Conservation (phyloP, 139 green algal species). For the Chlorella sp. region DNA sequence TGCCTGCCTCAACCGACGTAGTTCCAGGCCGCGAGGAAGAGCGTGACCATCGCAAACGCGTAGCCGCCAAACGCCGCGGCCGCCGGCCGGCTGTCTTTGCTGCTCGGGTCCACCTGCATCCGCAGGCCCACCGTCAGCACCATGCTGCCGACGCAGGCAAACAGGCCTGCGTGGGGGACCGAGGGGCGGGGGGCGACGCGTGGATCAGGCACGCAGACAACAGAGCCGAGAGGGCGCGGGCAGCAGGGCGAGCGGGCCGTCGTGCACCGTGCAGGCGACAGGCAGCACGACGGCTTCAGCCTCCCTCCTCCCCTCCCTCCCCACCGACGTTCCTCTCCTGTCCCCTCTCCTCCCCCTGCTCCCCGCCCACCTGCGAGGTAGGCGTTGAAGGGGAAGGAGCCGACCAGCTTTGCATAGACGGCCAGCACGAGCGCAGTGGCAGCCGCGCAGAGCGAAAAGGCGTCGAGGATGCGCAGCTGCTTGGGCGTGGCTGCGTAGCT, state of each 20-base stretch:
- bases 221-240: too few species aligned
- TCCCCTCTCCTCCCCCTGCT: too few species aligned
- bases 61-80: slow-evolving; percentile 84
- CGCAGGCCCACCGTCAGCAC: slow-evolving; percentile 70
- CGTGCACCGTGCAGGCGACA: too few species aligned
- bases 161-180: too few species aligned
- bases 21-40: slow-evolving; percentile 75
- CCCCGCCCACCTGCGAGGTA: too few species aligned
- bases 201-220: too few species aligned
- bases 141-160: slow-evolving; percentile 76
- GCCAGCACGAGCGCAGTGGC: slow-evolving; percentile 32
- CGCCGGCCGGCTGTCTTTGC: slow-evolving; percentile 42
- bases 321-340: too few species aligned
- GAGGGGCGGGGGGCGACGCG: too few species aligned
- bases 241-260: too few species aligned
- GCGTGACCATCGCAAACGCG: slow-evolving; percentile 62
- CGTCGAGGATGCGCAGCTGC: slow-evolving; percentile 73
- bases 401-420: slow-evolving; percentile 73
- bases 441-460: slow-evolving; percentile 37
- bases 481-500: slow-evolving; percentile 72
- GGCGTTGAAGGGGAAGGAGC: slow-evolving; percentile 89
- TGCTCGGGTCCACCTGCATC: slow-evolving; percentile 62
- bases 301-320: too few species aligned
- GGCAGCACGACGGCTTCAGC: too few species aligned
- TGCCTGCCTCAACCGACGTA: slow-evolving; percentile 66